These are phyloP conservation scores for Aaosphaeria arxii DNA, from an alignment of 2,329 filamentous ascomycete species.

Conservation along the genomic window DNA sequence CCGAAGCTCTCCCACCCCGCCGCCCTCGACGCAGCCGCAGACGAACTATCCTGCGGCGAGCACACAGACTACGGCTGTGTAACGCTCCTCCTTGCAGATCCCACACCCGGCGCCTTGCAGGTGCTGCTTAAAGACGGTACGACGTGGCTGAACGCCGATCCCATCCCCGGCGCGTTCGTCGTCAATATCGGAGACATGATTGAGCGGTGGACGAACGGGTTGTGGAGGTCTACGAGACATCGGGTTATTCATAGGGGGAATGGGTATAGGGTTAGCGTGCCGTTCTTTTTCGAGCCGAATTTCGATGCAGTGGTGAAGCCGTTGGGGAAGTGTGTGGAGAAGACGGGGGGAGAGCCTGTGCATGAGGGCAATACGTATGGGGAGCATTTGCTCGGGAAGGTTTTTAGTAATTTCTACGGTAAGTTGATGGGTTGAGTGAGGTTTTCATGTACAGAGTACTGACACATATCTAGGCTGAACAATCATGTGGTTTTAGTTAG, in stretches of 20 bases:
- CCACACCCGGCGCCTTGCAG: slow-evolving; percentile 43
- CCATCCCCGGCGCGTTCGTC: slow-evolving; percentile 44
- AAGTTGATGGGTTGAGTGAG: slow-evolving; percentile 3
- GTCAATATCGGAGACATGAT: slow-evolving; percentile 52
- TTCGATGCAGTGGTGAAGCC: slow-evolving; percentile 41
- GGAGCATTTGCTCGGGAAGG: slow-evolving; percentile 42
- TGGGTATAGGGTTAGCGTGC: slow-evolving; percentile 42
- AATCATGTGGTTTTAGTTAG: no score
- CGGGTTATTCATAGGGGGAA: slow-evolving; percentile 43
- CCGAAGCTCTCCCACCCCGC: slow-evolving; percentile 24
- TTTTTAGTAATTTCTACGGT: slow-evolving; percentile 41
- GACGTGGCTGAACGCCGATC: slow-evolving; percentile 46
- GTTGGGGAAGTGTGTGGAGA: slow-evolving; percentile 35
- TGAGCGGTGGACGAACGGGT: slow-evolving; percentile 45
- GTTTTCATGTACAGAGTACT: no score
- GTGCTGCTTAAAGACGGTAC: slow-evolving; percentile 39
- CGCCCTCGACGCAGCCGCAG: slow-evolving; percentile 6
- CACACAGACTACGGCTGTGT: slow-evolving; percentile 48
- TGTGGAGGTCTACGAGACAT: slow-evolving; percentile 44
- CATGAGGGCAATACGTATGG: slow-evolving; percentile 39
- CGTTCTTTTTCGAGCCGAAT: slow-evolving; percentile 50
- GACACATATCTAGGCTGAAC: no score
- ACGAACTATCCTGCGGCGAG: slow-evolving; percentile 40
- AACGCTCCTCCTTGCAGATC: slow-evolving; percentile 46
- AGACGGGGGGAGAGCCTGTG: slow-evolving; percentile 25